These are phyloP conservation scores for Podila epigama DNA, from an alignment of 192 early-diverging fungal species.

Conservation along the genomic window DNA sequence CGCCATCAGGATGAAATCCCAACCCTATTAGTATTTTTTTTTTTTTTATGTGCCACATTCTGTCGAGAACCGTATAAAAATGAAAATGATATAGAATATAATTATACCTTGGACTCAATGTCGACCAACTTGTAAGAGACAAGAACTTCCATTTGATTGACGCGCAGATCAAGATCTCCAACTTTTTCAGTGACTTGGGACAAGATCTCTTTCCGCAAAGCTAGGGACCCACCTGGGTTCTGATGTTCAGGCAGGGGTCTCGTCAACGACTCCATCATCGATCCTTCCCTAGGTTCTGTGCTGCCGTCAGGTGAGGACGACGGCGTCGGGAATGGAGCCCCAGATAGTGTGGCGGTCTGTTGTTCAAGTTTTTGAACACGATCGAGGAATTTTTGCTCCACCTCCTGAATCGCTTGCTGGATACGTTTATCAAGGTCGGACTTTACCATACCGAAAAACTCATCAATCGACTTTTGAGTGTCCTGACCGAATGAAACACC, in stretches of 20 bases:
- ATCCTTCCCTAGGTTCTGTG: slow-evolving; percentile 16
- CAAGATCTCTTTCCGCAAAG: slow-evolving; percentile 40
- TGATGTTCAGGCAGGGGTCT: slow-evolving; percentile 21
- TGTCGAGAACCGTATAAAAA: not conserved
- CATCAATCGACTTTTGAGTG: slow-evolving; percentile 46
- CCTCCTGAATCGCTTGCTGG: slow-evolving; percentile 47
- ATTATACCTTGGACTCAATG: slow-evolving; percentile 45
- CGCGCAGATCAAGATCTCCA: slow-evolving; percentile 39
- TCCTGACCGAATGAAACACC: slow-evolving; percentile 31
- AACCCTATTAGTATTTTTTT: not conserved
- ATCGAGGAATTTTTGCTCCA: slow-evolving; percentile 46
- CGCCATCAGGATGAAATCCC: not conserved
- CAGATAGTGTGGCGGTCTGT: slow-evolving; percentile 23
- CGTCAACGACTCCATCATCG: slow-evolving; percentile 36
- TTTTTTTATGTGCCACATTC: too few species aligned
- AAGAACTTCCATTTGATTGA: slow-evolving; percentile 47
- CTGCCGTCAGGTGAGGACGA: not conserved
- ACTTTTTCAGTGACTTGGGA: slow-evolving; percentile 47
- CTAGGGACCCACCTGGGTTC: slow-evolving; percentile 39
- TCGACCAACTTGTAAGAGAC: slow-evolving; percentile 48
- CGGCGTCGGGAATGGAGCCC: slow-evolving; percentile 5
- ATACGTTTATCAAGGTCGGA: slow-evolving; percentile 43
- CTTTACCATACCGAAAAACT: slow-evolving; percentile 50
- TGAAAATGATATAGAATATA: not conserved
- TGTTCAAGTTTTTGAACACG: slow-evolving; percentile 36